These are phyloP conservation scores for Daldinia grandis DNA, from an alignment of 495 filamentous ascomycete genomes.

Conservation along the genomic window DNA sequence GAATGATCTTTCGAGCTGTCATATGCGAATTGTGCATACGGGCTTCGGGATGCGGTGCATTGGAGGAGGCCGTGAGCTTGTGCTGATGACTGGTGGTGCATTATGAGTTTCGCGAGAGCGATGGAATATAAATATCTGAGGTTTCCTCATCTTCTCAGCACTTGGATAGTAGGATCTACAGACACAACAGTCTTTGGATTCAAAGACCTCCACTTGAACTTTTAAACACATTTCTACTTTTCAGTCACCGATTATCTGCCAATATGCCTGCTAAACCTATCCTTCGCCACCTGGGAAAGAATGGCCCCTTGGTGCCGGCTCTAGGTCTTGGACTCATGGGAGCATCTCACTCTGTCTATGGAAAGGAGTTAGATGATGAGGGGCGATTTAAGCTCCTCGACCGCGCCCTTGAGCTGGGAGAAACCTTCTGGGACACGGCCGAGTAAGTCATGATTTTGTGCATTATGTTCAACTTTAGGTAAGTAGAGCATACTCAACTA, in stretches of 20 bases:
- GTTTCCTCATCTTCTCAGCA: background rate
- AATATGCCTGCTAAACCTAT: slow-evolving; percentile 41
- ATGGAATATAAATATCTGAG: background rate
- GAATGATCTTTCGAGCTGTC: background rate
- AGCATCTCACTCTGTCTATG: slow-evolving; percentile 52
- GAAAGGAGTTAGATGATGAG: slow-evolving; percentile 50
- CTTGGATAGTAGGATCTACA: background rate
- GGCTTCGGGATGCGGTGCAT: background rate
- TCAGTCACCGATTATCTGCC: background rate
- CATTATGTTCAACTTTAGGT: background rate
- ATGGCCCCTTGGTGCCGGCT: slow-evolving; percentile 61
- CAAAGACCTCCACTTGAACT: background rate
- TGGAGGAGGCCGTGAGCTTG: background rate
- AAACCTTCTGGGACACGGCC: slow-evolving; percentile 67
- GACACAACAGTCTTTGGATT: background rate
- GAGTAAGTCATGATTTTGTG: slow-evolving; percentile 31
- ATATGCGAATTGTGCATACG: background rate
- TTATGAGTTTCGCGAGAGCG: background rate
- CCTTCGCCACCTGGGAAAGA: slow-evolving; percentile 54
- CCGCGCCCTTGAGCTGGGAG: slow-evolving; percentile 63
- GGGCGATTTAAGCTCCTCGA: slow-evolving; percentile 62
- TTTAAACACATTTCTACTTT: background rate
- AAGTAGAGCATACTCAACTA: background rate
- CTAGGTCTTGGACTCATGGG: slow-evolving; percentile 66
- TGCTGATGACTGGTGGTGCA: background rate